Evolutionary conservation across 2,329 filamentous ascomycete genomes (phyloP).

Genomic region (Thermoascus crustaceus): DNA sequence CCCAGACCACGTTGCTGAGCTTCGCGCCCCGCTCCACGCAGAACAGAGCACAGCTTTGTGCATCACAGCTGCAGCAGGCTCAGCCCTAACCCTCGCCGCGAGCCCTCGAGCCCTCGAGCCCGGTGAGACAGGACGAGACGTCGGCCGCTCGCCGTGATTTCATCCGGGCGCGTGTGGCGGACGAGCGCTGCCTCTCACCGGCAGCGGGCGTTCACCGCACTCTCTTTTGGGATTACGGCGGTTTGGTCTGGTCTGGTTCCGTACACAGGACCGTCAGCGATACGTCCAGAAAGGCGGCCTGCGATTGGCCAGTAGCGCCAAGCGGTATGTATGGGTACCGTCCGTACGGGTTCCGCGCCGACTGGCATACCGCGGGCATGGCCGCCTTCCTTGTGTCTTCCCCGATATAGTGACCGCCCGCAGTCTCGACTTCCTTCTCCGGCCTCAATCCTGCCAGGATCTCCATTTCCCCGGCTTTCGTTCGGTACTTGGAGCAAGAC

Average conservation of each 20-base stretch:
- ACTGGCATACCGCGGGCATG: too few relatives aligned
- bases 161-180: not conserved
- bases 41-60: too few relatives aligned
- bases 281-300: not conserved
- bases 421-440: too few relatives aligned
- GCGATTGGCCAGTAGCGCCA: not conserved
- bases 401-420: too few relatives aligned
- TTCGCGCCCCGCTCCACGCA: too few relatives aligned
- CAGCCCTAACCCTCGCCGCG: too few relatives aligned
- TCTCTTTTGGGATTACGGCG: constrained; percentile 21
- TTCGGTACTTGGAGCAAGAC: constrained; percentile 12
- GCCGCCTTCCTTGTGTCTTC: too few relatives aligned
- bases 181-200: not conserved
- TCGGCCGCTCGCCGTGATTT: not conserved
- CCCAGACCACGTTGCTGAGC: too few relatives aligned
- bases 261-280: constrained; percentile 3
- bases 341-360: not conserved
- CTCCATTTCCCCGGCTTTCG: constrained; percentile 13
- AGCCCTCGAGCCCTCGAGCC: too few relatives aligned
- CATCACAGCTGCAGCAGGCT: too few relatives aligned
- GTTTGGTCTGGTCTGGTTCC: constrained; percentile 6
- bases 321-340: not conserved
- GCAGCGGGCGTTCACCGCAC: constrained; percentile 22
- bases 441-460: not conserved
- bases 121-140: too few relatives aligned